Evolutionary conservation across 352 stramenopile species (phyloP).

Genomic region (Globisporangium cystogenes): DNA sequence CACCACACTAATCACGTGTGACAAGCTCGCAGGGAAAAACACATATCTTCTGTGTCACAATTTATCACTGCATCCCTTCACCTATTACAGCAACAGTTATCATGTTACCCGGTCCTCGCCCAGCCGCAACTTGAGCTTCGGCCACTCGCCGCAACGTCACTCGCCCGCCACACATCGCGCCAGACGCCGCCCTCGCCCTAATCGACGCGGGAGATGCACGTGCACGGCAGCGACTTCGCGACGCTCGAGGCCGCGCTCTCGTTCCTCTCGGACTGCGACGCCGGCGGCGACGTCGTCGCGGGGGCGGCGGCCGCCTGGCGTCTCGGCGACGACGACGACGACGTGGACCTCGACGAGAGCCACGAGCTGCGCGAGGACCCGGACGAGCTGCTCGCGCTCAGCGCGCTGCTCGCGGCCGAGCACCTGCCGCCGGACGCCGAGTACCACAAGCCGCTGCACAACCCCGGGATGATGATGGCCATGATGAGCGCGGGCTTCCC

Average conservation of each 20-base stretch:
- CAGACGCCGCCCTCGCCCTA: no score
- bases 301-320: slow-evolving; percentile 26
- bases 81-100: no score
- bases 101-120: no score
- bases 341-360: slow-evolving; percentile 15
- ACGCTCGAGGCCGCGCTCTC: slow-evolving; percentile 28
- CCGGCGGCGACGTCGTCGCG: slow-evolving; percentile 19
- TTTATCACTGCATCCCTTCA: no score
- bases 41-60: no score
- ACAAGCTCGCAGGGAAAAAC: no score
- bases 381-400: slow-evolving; percentile 4
- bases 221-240: slow-evolving; percentile 5
- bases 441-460: slow-evolving; percentile 10
- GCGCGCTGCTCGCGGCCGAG: slow-evolving; percentile 9
- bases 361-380: slow-evolving; percentile 3
- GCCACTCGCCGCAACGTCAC: not conserved
- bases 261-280: slow-evolving; percentile 30
- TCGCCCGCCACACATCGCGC: not conserved
- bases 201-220: no score
- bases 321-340: slow-evolving; percentile 24
- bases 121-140: no score
- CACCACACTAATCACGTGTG: no score
- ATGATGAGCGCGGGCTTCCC: slow-evolving; percentile 15
- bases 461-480: slow-evolving; percentile 14
- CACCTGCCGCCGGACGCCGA: slow-evolving; percentile 2